phyloP scores from a whole-genome alignment of 345 rosid genomes.

The Gossypium thurberi region DNA sequence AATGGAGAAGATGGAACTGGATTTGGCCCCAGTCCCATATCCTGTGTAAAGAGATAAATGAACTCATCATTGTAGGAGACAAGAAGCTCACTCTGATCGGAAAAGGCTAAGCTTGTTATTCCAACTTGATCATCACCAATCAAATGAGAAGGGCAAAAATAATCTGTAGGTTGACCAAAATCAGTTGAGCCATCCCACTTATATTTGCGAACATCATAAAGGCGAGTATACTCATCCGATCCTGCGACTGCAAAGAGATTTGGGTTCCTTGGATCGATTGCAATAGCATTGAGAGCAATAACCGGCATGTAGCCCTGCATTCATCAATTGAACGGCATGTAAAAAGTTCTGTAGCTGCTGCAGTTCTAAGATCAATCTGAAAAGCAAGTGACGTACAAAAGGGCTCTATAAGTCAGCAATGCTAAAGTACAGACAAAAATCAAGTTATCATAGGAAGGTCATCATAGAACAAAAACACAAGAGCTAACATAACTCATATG shows the following conservation, averaged over 20 bases:
- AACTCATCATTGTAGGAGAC: constrained; percentile 68
- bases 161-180: constrained; percentile 46
- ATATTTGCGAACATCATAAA: constrained; percentile 74
- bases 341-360: constrained; percentile 57
- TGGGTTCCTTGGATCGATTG: constrained; percentile 76
- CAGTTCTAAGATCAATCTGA: constrained; percentile 86
- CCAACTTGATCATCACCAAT: constrained; percentile 52
- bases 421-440: not conserved
- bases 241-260: constrained; percentile 80
- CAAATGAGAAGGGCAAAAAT: constrained; percentile 72
- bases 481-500: constrained; percentile 48
- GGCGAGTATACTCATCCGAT: constrained; percentile 66
- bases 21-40: constrained; percentile 73
- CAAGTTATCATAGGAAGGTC: not conserved
- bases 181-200: constrained; percentile 50
- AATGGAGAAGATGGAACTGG: constrained; percentile 30
- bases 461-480: constrained; percentile 1
- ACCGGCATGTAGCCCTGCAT: constrained; percentile 26
- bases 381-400: constrained; percentile 21
- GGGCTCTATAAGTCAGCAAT: not conserved
- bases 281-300: constrained; percentile 59
- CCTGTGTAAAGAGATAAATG: constrained; percentile 64
- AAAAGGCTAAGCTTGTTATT: constrained; percentile 85
- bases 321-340: constrained; percentile 43
- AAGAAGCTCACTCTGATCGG: constrained; percentile 85